Evolutionary conservation across 2,329 filamentous ascomycete genomes (phyloP), one percentile per base, ranked within the genome.

Genomic region (Aspergillus sp.): DNA sequence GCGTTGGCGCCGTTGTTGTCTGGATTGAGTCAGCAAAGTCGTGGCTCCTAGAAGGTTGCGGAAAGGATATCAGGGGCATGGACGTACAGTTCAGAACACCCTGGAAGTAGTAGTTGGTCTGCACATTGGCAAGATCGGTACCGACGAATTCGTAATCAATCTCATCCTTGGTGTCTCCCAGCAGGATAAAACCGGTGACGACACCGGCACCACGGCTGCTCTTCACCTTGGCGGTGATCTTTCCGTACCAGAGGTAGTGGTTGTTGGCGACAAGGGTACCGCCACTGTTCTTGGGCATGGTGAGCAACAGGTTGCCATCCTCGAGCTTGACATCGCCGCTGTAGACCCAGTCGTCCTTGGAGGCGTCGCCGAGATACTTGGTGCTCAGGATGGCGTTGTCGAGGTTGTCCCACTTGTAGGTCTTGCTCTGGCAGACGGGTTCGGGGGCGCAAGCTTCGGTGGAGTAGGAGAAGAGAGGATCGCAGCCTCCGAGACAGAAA

Each of bases 41-140:
- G 26, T 30, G 26, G 33, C 8, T 13, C 33, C 5, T 4, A 10
- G n/a, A 10, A 13, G 11, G 9, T 3, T 30, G 11, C n/a, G 20
- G n/a, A 17, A n/a, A 77, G n/a, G n/a, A n/a, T n/a, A n/a, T n/a
- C n/a, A n/a, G n/a, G n/a, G n/a, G n/a, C n/a, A n/a, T n/a, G n/a
- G n/a, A n/a, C 89, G 79, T 79, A 95, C 90, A 97, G 71, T 93
- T 81, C 36, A 90, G 87, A 58, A 96, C 87, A 67, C 94, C 94
- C 76, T 96, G 92, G 76, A 88, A 96, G 76, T 96, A 99, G 79
- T 86, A 99, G 78, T 99, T 99, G 69, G 91, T 94, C 78, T 99
- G 92, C 16, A 88, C 89, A 57, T 81, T 82, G 44, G 78, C 67
- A 56, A 95, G 78, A 66, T 96, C 89, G 42, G 82, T 82, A 60